Conservation (phyloP, 306 rosid genomes). For the Acmispon strigosus region DNA sequence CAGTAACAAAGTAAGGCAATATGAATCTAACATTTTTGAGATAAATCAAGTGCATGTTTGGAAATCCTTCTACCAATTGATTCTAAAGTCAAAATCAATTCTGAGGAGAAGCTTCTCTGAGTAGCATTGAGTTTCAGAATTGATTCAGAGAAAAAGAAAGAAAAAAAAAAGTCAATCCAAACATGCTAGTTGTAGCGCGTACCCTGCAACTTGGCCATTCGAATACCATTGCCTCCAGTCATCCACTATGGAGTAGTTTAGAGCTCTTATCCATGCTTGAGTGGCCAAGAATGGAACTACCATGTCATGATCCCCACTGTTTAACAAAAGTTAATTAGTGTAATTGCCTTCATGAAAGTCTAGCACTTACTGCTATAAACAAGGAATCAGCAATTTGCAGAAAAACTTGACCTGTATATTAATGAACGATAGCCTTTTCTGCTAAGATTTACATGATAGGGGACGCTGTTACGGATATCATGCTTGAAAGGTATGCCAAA, state of each 20-base stretch:
- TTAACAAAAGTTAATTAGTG: background rate
- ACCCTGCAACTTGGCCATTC: constrained; percentile 43
- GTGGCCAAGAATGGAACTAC: constrained; percentile 32
- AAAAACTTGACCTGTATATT: constrained; percentile 33
- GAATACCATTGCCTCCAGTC: constrained; percentile 45
- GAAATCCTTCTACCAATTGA: too few relatives aligned
- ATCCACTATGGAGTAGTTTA: constrained; percentile 34
- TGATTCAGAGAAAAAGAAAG: too few relatives aligned
- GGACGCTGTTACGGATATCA: background rate
- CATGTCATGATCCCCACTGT: constrained; percentile 52
- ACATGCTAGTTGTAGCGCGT: background rate
- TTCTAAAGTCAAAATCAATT: too few relatives aligned
- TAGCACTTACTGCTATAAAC: too few relatives aligned
- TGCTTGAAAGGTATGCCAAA: background rate
- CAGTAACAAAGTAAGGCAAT: too few relatives aligned
- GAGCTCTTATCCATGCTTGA: constrained; percentile 42
- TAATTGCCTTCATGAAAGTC: too few relatives aligned
- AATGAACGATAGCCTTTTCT: constrained; percentile 38
- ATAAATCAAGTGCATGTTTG: too few relatives aligned
- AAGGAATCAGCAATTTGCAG: too few relatives aligned
- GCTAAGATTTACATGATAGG: constrained; percentile 34
- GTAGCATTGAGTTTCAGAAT: background rate
- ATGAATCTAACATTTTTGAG: too few relatives aligned
- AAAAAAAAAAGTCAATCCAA: too few relatives aligned
- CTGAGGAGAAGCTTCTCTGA: too few relatives aligned